Conservation (phyloP, 2,329 filamentous ascomycete species). For the Ascochyta rabiei region DNA sequence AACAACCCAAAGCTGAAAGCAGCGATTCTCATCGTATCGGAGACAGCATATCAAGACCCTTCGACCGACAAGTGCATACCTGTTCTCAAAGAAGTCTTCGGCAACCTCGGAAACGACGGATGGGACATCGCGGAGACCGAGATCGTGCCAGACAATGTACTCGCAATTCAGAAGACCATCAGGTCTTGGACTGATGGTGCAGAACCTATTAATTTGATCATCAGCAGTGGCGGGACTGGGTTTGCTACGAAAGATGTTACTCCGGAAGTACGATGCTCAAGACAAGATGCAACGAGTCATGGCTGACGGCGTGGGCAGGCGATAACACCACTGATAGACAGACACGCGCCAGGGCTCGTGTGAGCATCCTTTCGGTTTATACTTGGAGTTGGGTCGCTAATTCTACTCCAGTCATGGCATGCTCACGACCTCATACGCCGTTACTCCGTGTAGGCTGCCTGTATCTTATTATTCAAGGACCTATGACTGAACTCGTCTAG, state of each 20-base stretch:
- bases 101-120: constrained; percentile 66
- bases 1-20: constrained; percentile 66
- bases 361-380: constrained; percentile 45
- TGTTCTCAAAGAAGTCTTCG: constrained; percentile 72
- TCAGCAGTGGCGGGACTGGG: constrained; percentile 92
- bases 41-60: constrained; percentile 81
- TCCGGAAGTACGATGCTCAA: constrained; percentile 70
- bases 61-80: constrained; percentile 76
- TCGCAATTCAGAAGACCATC: constrained; percentile 76
- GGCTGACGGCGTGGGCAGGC: constrained; percentile 60
- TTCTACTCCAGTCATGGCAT: constrained; percentile 73
- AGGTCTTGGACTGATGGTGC: constrained; percentile 73
- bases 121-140: constrained; percentile 73
- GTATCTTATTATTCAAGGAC: not conserved
- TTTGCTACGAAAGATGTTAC: constrained; percentile 86
- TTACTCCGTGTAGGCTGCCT: constrained; percentile 80
- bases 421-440: constrained; percentile 79
- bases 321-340: constrained; percentile 78
- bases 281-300: not conserved
- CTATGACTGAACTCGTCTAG: constrained; percentile 55
- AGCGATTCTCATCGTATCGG: constrained; percentile 86
- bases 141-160: constrained; percentile 79
- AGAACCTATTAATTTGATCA: constrained; percentile 70
- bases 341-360: constrained; percentile 86
- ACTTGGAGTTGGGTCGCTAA: constrained; percentile 18